Evolutionary conservation across 2,329 filamentous ascomycete species (phyloP), one percentile per base, ranked within the genome.

Genomic region (Sordariomycetes sp.): DNA sequence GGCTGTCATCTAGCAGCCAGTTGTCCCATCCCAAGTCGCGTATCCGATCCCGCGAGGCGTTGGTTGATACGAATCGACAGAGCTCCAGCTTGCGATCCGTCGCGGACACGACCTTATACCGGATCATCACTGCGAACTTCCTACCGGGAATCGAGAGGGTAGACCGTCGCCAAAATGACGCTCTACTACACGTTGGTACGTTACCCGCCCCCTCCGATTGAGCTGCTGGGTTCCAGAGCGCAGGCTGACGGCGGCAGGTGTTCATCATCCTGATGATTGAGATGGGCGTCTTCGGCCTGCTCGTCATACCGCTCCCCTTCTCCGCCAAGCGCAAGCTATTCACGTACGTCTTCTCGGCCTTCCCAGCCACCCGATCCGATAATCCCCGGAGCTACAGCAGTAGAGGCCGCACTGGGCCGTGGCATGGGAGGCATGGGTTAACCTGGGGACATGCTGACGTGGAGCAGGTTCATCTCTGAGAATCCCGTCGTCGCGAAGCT

Each of bases 271-370:
- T 94, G 65, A 82, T 94, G 73, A 78, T 84, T 66, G 89, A 94
- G 83, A 92, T 94, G 87, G 75, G 75, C 60, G 75, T 95, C 65
- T 90, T 91, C 74, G 81, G 88, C 78, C 75, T 87, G 63, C 79
- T 92, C 65, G 84, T 92, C 73, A 70, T 99, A 58, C 94, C 94
- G 25, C 81, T 97, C 65, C 94, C 94, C 52, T 96, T 95, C 76
- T 84, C 80, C 62, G 73, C 88, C 70, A 90, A 89, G 74, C 85
- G 90, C 68, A 89, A 83, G 76, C 83, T 96, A 69, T 96, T 96
- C 70, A 81, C 77, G 79, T 84, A 73, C 55, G 79, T 72, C 36
- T 54, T 24, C 24, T 17, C 28, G 42, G 5, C 24, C 20, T 10
- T 25, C 28, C 39, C 54, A 15, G 35, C 13, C 35, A 10, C 32